Conservation (phyloP, 2,329 filamentous ascomycete genomes). For the Ascochyta clinopodiicola region DNA sequence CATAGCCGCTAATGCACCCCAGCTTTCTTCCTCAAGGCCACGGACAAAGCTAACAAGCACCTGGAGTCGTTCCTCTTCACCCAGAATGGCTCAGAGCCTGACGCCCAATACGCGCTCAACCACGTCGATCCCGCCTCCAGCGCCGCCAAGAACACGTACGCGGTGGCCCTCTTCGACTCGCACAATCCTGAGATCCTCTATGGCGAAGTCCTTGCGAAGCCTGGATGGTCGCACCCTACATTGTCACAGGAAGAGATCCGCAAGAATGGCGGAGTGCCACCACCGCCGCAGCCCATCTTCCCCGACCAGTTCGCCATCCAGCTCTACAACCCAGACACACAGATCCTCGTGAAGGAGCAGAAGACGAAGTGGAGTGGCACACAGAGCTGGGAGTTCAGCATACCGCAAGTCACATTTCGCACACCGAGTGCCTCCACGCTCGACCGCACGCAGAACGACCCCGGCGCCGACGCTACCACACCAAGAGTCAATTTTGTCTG, state of each 20-base stretch:
- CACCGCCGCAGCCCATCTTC: conserved; percentile 72
- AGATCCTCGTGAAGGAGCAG: conserved; percentile 73
- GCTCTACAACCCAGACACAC: conserved; percentile 92
- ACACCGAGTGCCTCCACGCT: conserved; percentile 78
- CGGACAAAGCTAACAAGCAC: conserved; percentile 58
- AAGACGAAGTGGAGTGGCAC: conserved; percentile 80
- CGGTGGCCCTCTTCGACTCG: conserved; percentile 82
- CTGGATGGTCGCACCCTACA: conserved; percentile 83
- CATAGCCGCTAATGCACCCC: conserved; percentile 13
- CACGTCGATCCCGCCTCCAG: conserved; percentile 75
- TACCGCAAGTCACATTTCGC: conserved; percentile 85
- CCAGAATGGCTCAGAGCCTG: conserved; percentile 80
- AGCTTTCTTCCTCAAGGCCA: conserved; percentile 67
- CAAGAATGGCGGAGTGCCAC: conserved; percentile 68
- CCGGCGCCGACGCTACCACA: conserved; percentile 57
- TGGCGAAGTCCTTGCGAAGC: conserved; percentile 82
- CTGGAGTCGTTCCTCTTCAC: conserved; percentile 62
- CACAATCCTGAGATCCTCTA: conserved; percentile 82
- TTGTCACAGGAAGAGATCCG: conserved; percentile 83
- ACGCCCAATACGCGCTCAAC: conserved; percentile 80
- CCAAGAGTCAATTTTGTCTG: conserved; percentile 86
- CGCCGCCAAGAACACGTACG: conserved; percentile 81
- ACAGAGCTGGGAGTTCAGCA: conserved; percentile 88
- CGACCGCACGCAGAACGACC: conserved; percentile 73
- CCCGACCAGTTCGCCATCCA: conserved; percentile 83